A percentile compares a stretch with the other conserved stretches of the same genome.
phyloP scores from a whole-genome alignment of 148 eudicot species.

The Silene latifolia region DNA sequence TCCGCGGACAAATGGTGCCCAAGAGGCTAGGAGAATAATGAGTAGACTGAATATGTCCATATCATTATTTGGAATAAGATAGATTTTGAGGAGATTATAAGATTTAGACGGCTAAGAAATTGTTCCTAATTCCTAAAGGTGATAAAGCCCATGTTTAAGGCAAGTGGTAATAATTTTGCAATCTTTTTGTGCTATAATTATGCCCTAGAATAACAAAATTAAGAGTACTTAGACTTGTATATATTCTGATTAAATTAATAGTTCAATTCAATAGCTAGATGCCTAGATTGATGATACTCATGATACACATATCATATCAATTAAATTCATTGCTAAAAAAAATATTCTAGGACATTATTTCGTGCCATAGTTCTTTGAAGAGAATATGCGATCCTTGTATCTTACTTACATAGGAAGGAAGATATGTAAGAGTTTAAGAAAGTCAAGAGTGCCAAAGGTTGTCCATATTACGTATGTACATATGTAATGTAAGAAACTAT shows the following conservation, averaged over 20 bases:
- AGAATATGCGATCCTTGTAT: slow-evolving; percentile 12
- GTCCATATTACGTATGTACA: neutral
- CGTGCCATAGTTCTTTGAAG: neutral
- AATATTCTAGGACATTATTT: neutral
- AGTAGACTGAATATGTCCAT: neutral
- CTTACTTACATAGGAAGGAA: slow-evolving; percentile 5
- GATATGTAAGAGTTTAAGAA: neutral
- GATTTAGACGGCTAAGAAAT: slow-evolving; percentile 16
- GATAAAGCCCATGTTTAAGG: slow-evolving; percentile 2
- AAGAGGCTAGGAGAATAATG: no score
- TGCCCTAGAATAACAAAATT: neutral
- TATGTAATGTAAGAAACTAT: no score
- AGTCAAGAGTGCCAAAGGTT: neutral
- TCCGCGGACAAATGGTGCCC: no score
- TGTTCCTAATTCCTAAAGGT: neutral
- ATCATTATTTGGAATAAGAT: slow-evolving; percentile 10
- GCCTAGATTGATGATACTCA: neutral
- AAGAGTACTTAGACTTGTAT: slow-evolving; percentile 1
- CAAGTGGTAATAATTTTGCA: neutral
- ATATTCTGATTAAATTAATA: neutral
- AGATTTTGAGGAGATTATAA: slow-evolving; percentile 1
- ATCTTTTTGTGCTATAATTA: neutral
- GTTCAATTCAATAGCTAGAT: neutral
- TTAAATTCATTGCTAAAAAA: neutral
- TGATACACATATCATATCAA: neutral